A percentile compares a stretch with the other conserved stretches of the same genome.
Evolutionary conservation across 1,284 basidiomycete species (phyloP).

Genomic region (Psilocybe mexicana): DNA sequence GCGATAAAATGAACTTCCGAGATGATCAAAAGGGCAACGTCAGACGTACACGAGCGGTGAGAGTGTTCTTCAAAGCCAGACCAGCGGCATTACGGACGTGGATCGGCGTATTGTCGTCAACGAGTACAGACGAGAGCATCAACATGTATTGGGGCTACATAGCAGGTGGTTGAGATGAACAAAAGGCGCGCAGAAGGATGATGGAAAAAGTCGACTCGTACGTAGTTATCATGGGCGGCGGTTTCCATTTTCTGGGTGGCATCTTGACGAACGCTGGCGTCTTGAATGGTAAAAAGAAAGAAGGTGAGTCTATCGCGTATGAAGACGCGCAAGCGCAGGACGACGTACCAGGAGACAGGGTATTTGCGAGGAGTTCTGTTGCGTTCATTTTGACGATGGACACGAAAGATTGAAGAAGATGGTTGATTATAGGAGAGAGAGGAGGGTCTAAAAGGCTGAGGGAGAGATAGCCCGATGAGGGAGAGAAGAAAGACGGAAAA

Average conservation of each 20-base stretch:
- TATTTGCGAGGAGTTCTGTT: conserved; percentile 85
- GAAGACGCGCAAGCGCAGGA: conserved; percentile 31
- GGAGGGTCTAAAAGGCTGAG: conserved; percentile 7
- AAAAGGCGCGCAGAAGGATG: conserved; percentile 19
- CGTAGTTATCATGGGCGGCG: conserved; percentile 85
- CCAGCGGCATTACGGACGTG: conserved; percentile 94
- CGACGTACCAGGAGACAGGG: conserved; percentile 82
- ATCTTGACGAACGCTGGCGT: conserved; percentile 83
- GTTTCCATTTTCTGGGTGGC: conserved; percentile 87
- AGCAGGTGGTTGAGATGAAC: conserved; percentile 8
- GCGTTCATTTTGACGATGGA: conserved; percentile 72
- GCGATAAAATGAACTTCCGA: conserved; percentile 21
- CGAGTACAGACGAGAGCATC: conserved; percentile 82
- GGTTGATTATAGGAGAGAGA: conserved; percentile 17
- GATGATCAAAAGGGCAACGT: conserved; percentile 17
- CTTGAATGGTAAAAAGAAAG: conserved; percentile 40
- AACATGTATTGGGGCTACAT: conserved; percentile 84
- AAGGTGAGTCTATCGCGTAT: conserved; percentile 19
- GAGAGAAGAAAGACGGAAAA: conserved; percentile 21
- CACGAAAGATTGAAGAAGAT: conserved; percentile 14
- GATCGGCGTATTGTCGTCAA: conserved; percentile 69
- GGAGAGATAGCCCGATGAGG: conserved; percentile 16
- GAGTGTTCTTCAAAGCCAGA: conserved; percentile 95
- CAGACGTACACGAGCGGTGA: conserved; percentile 81
- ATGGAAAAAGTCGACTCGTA: conserved; percentile 34